phyloP scores from a whole-genome alignment of 2,329 filamentous ascomycete genomes.

The Juglanconis sp. region DNA sequence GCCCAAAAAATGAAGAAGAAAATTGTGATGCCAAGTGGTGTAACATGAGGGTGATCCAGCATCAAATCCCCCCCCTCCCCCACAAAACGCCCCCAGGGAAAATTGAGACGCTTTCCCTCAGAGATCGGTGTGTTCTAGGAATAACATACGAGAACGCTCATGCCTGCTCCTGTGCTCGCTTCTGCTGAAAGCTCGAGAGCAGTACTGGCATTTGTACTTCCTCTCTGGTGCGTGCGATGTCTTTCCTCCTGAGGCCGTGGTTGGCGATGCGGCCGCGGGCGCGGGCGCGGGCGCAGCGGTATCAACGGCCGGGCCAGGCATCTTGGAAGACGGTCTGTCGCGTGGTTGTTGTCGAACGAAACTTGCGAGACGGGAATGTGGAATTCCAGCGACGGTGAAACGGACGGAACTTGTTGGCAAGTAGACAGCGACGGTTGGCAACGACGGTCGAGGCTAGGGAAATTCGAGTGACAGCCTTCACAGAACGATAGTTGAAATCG shows the following conservation, averaged over 20 bases:
- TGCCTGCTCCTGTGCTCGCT: constrained; percentile 96
- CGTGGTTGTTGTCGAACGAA: constrained; percentile 22
- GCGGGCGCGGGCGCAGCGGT: constrained; percentile 54
- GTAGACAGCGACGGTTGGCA: constrained; percentile 20
- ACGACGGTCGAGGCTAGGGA: constrained; percentile 31
- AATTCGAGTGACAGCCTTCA: constrained; percentile 30
- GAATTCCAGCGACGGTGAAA: constrained; percentile 14
- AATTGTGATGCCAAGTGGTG: constrained; percentile 4
- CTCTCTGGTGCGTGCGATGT: constrained; percentile 78
- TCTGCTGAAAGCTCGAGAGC: constrained; percentile 93
- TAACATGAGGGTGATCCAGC: not conserved
- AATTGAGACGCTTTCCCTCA: not conserved
- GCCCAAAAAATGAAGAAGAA: not conserved
- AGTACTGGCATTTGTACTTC: constrained; percentile 99
- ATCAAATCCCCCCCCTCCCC: no score
- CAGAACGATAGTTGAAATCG: constrained; percentile 61
- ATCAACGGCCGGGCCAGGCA: constrained; percentile 66
- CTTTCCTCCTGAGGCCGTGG: constrained; percentile 68
- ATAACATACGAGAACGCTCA: constrained; percentile 90
- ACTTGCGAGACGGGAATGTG: constrained; percentile 17
- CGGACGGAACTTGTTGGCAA: constrained; percentile 23
- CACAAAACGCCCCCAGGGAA: no score
- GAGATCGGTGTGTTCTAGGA: not conserved
- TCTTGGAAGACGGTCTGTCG: constrained; percentile 43
- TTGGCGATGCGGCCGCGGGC: constrained; percentile 56